Base-by-base conservation (phyloP, 2,329 filamentous ascomycete genomes). In the Phoma sp. region DNA sequence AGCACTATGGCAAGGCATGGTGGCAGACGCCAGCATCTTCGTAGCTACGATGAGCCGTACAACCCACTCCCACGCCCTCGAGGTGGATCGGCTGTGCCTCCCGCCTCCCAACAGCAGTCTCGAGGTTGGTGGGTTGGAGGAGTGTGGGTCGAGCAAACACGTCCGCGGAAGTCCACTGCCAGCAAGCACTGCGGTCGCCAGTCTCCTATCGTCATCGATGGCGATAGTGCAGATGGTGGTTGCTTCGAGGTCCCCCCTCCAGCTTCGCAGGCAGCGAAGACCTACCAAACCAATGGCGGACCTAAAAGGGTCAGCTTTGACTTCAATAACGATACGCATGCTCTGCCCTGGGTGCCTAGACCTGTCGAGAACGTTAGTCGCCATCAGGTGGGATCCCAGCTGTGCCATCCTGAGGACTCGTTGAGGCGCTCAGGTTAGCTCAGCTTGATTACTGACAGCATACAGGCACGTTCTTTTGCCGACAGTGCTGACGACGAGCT, bases 241-340 rank as follows among this genome's bases (percentile, higher is more conserved):
- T 38, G 52, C 24, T 57, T 39, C 32, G 53, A 54, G 21, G 43
- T 54, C 13, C 49, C 45, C n/a, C 33, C 45, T 40, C 36, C 47
- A 13, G 29, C 6, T n/a, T 13, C 31, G n/a, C 38, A 41, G 15
- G 19, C 8, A 19, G 6, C 17, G 12, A 19, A 21, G 24, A 12
- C 35, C 50, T 41, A 22, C 22, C 44, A 24, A 43, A n/a, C 25
- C 21, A 13, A 8, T 22, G 22, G 38, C 21, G 43, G 36, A 9
- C 5, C 19, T 21, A 19, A 6, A 13, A 1, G 19, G 5, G 24
- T 19, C n/a, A 32, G 6, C 9, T 67, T 65, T 24, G 53, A 67
- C 40, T 65, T 67, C 57, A 65, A 67, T 22, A 15, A 58, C 39
- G 36, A 33, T 12, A 38, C 27, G 1, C 54, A 62, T n/a, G 49